A percentile compares a stretch with the other conserved stretches of the same genome.
These are phyloP conservation scores for Phalaenopsis aphrodite DNA, from an alignment of 106 monocot genomes.

Conservation along the genomic window DNA sequence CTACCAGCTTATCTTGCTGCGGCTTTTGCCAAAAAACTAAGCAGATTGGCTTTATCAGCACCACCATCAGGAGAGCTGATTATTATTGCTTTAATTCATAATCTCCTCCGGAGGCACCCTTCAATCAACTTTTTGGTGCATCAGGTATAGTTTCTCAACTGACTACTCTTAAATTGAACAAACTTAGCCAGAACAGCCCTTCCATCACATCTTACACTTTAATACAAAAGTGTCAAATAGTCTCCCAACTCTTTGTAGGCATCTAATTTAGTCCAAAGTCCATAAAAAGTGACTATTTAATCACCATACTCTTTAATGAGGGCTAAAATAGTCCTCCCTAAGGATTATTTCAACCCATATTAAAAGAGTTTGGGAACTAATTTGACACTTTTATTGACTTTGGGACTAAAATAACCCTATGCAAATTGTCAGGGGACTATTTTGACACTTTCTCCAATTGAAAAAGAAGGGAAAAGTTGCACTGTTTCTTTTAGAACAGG, in stretches of 20 bases:
- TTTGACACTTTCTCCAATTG: background rate
- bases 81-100: constrained; percentile 88
- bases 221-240: background rate
- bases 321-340: too few species aligned
- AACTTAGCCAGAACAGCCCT: background rate
- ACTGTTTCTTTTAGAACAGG: background rate
- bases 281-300: too few species aligned
- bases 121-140: constrained; percentile 96
- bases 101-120: constrained; percentile 87
- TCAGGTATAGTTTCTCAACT: constrained; percentile 31
- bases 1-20: constrained; percentile 94
- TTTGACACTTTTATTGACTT: too few species aligned
- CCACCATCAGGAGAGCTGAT: constrained; percentile 78
- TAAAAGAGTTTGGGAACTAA: too few species aligned
- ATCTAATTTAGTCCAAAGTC: too few species aligned
- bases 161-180: background rate
- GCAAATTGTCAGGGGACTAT: too few species aligned
- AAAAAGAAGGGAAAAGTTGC: background rate
- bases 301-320: too few species aligned
- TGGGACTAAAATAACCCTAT: too few species aligned
- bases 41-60: constrained; percentile 80
- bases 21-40: constrained; percentile 85
- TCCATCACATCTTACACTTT: background rate
- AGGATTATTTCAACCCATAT: too few species aligned
- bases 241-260: too few species aligned